Evolutionary conservation across 805 yeast species (phyloP).

Genomic region (Sugiyamaella smithiae): DNA sequence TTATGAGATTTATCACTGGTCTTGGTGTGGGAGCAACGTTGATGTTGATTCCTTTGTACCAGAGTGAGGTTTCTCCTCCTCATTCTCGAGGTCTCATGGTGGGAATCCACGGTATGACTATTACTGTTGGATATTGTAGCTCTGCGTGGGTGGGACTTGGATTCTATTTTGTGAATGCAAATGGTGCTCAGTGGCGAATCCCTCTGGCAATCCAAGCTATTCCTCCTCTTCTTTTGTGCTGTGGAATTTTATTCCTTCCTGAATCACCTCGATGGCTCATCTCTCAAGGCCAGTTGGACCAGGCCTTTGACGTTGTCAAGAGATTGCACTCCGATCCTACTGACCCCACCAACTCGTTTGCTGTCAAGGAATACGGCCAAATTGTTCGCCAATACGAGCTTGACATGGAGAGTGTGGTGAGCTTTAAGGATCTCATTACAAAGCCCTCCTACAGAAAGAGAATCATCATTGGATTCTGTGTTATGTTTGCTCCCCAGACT

Average conservation of each 20-base stretch:
- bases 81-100: constrained; percentile 77
- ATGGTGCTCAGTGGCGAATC: constrained; percentile 36
- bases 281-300: constrained; percentile 42
- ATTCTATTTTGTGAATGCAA: constrained; percentile 48
- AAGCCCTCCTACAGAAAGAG: constrained; percentile 12
- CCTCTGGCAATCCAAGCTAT: constrained; percentile 6
- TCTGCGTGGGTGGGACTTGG: constrained; percentile 76
- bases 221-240: constrained; percentile 36
- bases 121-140: constrained; percentile 37
- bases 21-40: constrained; percentile 84
- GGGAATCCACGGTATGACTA: constrained; percentile 73
- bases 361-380: constrained; percentile 3
- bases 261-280: constrained; percentile 88
- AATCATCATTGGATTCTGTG: constrained; percentile 11
- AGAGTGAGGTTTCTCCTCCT: constrained; percentile 76
- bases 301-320: constrained; percentile 41
- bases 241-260: constrained; percentile 20
- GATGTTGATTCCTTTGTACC: constrained; percentile 78
- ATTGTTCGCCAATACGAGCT: constrained; percentile 4
- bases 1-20: constrained; percentile 79
- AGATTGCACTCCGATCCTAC: constrained; percentile 70
- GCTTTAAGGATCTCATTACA: neutral
- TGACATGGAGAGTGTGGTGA: neutral
- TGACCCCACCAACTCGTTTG: neutral
- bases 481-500: constrained; percentile 8